These are phyloP conservation scores for Saccharomycopsis lassenensis DNA, from an alignment of 805 yeast genomes.

Conservation along the genomic window DNA sequence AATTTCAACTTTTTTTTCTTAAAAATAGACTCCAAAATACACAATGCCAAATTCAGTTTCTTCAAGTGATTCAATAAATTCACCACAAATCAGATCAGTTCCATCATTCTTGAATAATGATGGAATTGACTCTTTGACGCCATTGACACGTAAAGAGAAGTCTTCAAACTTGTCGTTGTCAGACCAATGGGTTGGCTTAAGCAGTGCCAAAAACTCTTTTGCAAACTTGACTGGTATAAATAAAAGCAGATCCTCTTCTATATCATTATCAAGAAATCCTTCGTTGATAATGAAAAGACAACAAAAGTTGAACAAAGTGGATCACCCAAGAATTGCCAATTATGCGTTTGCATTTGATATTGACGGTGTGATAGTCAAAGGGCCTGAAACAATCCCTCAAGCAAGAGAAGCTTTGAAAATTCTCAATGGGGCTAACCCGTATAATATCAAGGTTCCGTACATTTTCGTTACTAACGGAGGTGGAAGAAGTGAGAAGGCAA, in stretches of 20 bases:
- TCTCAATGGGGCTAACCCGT: constrained; percentile 68
- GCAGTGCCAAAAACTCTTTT: constrained; percentile 20
- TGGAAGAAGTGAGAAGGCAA: constrained; percentile 66
- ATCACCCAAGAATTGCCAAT: constrained; percentile 64
- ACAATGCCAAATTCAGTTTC: too few species aligned
- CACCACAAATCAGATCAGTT: constrained; percentile 15
- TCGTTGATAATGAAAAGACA: constrained; percentile 29
- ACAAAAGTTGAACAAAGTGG: constrained; percentile 43
- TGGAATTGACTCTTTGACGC: constrained; percentile 58
- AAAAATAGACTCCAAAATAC: too few species aligned
- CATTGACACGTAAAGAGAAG: constrained; percentile 48
- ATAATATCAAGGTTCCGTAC: constrained; percentile 71
- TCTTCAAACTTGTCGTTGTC: constrained; percentile 59
- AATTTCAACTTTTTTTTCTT: constrained; percentile 49
- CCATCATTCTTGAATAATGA: constrained; percentile 57
- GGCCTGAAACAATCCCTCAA: constrained; percentile 75
- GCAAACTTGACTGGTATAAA: constrained; percentile 10
- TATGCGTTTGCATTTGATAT: constrained; percentile 90
- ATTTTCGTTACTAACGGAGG: constrained; percentile 89
- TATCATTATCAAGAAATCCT: constrained; percentile 31
- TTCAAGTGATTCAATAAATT: too few species aligned
- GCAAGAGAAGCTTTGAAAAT: constrained; percentile 62
- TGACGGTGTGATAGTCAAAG: constrained; percentile 82
- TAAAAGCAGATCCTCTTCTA: constrained; percentile 11
- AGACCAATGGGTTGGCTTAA: constrained; percentile 52